Conservation (phyloP, 257 asterid genomes). For the Rehmannia glutinosa region DNA sequence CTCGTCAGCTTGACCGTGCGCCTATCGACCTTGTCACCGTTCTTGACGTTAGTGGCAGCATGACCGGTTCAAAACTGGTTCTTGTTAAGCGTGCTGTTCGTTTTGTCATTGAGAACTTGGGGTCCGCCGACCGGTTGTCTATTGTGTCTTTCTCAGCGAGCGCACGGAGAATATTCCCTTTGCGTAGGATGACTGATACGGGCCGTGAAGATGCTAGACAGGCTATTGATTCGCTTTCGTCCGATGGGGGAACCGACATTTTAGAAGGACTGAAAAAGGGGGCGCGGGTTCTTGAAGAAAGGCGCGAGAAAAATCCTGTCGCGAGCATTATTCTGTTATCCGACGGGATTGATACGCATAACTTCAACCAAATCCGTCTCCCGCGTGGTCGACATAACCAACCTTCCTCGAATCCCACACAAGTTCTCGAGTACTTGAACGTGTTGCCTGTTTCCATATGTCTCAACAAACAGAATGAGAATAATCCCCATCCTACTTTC, state of each 20-base stretch:
- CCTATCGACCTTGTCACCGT: constrained; percentile 42
- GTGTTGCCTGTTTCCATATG: constrained; percentile 17
- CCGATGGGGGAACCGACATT: constrained; percentile 26
- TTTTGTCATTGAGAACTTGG: constrained; percentile 32
- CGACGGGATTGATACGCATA: constrained; percentile 32
- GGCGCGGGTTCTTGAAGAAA: constrained; percentile 25
- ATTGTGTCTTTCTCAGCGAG: constrained; percentile 27
- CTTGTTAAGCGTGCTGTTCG: constrained; percentile 29
- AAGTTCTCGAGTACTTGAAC: neutral
- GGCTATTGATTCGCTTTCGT: constrained; percentile 24
- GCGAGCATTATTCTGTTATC: constrained; percentile 29
- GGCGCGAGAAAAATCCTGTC: constrained; percentile 27
- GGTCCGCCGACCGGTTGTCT: constrained; percentile 32
- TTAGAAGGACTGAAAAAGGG: constrained; percentile 24
- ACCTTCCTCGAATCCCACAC: neutral
- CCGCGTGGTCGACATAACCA: constrained; percentile 4
- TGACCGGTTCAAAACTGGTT: constrained; percentile 29
- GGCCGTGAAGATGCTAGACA: constrained; percentile 30
- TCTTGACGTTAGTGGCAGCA: constrained; percentile 43
- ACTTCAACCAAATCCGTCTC: too few species aligned
- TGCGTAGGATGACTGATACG: constrained; percentile 28
- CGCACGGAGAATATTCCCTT: constrained; percentile 30
- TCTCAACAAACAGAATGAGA: too few species aligned
- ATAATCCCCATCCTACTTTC: constrained; percentile 2
- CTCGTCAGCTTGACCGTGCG: constrained; percentile 13